Evolutionary conservation across 345 rosid species (phyloP).

Genomic region (Gossypium herbaceum): DNA sequence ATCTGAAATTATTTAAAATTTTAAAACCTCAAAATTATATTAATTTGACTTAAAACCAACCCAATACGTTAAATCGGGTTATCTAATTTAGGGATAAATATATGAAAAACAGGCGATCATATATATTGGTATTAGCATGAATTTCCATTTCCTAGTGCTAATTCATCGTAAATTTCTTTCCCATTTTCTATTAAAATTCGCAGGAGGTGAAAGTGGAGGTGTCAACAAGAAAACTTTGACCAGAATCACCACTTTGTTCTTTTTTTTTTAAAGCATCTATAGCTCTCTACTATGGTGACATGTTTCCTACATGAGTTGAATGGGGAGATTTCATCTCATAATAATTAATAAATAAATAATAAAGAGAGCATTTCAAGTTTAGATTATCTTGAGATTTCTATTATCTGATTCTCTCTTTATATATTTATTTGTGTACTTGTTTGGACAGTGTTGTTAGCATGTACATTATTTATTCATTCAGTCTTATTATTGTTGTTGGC

Average conservation of each 20-base stretch:
- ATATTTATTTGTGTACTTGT: neutral
- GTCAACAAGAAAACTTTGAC: conserved; percentile 30
- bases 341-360: conserved; percentile 10
- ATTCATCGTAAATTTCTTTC: too few species aligned
- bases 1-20: too few species aligned
- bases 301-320: neutral
- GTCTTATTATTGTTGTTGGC: neutral
- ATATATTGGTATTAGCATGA: neutral
- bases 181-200: neutral
- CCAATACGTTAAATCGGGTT: too few species aligned
- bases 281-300: conserved; percentile 17
- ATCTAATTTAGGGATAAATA: too few species aligned
- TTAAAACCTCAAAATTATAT: too few species aligned
- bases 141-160: too few species aligned
- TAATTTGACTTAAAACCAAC: too few species aligned
- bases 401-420: neutral
- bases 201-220: conserved; percentile 4
- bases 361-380: neutral
- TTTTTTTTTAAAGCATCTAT: conserved; percentile 28
- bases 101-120: too few species aligned
- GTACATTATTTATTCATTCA: neutral
- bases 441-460: neutral
- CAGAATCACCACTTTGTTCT: conserved; percentile 41
- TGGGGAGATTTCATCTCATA: neutral
- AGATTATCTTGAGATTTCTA: too few species aligned